These are phyloP conservation scores for Vitis cinerea DNA, from an alignment of 164 flowering plant genomes.

Conservation along the genomic window DNA sequence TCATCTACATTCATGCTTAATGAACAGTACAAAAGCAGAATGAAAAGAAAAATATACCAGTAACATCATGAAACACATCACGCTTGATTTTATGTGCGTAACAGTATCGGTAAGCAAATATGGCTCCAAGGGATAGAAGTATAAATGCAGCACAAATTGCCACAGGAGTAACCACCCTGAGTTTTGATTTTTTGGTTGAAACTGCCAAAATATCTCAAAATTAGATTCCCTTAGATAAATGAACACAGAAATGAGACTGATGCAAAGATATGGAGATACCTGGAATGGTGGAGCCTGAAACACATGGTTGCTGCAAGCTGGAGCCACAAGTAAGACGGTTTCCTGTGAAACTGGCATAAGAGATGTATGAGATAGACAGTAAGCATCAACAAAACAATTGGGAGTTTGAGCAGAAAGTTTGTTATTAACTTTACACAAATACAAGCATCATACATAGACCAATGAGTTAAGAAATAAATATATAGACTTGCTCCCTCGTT, in stretches of 20 bases:
- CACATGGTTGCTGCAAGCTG: conserved; percentile 59
- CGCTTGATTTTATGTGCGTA: conserved; percentile 29
- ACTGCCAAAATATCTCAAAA: conserved; percentile 34
- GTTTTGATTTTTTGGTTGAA: conserved; percentile 37
- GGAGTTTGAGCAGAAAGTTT: not conserved
- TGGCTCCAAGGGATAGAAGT: conserved; percentile 46
- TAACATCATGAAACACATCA: conserved; percentile 74
- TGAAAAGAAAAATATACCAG: conserved; percentile 38
- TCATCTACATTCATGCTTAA: not conserved
- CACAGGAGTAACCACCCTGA: conserved; percentile 33
- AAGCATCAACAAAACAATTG: not conserved
- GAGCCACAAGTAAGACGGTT: conserved; percentile 66
- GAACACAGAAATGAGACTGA: not conserved
- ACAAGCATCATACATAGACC: not conserved
- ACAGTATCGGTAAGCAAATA: conserved; percentile 36
- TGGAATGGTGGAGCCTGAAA: conserved; percentile 43
- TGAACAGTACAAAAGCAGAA: not conserved
- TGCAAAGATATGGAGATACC: conserved; percentile 30
- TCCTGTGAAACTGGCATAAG: conserved; percentile 67
- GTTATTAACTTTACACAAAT: not conserved
- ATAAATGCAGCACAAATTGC: conserved; percentile 49
- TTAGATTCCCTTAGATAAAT: not conserved
- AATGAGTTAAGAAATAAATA: not conserved
- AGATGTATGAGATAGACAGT: not conserved
- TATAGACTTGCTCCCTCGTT: not conserved